These are phyloP conservation scores for Talaromyces thailandensis DNA, from an alignment of 495 filamentous ascomycete species.

Conservation along the genomic window DNA sequence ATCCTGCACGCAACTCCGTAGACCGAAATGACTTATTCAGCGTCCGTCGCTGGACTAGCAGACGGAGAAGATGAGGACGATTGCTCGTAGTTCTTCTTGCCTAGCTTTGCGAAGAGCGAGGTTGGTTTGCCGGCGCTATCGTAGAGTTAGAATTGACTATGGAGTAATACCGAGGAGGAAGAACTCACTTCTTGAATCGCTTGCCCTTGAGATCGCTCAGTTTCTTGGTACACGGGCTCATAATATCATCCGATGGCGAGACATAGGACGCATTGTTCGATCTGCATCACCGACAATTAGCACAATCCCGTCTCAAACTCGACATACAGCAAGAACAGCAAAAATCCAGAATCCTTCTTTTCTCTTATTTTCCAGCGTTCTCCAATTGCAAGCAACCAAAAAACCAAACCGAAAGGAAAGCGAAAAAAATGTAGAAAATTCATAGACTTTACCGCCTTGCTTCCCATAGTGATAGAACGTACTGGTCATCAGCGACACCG, in stretches of 20 bases:
- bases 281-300: background rate
- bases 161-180: background rate
- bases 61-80: conserved; percentile 16
- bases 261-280: conserved; percentile 49
- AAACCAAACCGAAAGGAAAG: background rate
- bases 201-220: conserved; percentile 75
- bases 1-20: conserved; percentile 6
- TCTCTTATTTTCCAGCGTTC: background rate
- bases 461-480: conserved; percentile 16
- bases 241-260: conserved; percentile 86
- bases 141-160: background rate
- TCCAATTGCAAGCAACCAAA: conserved; percentile 5
- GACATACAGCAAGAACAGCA: background rate
- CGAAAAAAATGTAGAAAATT: conserved; percentile 10
- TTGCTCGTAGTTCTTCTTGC: conserved; percentile 43
- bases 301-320: background rate
- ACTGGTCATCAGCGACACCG: conserved; percentile 50
- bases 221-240: conserved; percentile 91
- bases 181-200: conserved; percentile 50
- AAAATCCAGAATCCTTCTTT: conserved; percentile 1
- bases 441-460: conserved; percentile 2
- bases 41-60: background rate
- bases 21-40: background rate
- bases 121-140: conserved; percentile 38
- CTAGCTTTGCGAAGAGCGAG: conserved; percentile 39